Evolutionary conservation across 2,329 filamentous ascomycete genomes (phyloP).

Genomic region (Zopfia rhizophila): DNA sequence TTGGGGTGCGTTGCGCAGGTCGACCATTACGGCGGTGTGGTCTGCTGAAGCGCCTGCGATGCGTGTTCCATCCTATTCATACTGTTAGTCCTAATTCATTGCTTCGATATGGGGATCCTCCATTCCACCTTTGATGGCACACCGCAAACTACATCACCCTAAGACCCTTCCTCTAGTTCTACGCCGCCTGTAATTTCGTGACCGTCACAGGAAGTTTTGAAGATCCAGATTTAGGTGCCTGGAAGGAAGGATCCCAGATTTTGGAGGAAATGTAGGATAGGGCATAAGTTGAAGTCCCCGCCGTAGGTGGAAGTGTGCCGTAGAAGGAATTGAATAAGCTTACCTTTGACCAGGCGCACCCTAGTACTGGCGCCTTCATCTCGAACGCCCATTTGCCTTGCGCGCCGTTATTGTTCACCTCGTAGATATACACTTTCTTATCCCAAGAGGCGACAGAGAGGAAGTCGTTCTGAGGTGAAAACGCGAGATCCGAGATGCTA

Average conservation of each 20-base stretch:
- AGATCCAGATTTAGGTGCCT: no score
- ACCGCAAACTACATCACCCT: no score
- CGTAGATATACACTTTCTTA: conserved; percentile 97
- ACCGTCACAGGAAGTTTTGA: no score
- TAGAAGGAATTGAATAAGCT: conserved; percentile 38
- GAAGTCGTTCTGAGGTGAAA: conserved; percentile 81
- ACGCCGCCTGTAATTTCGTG: no score
- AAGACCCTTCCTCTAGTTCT: no score
- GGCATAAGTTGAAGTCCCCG: no score
- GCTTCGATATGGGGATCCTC: no score
- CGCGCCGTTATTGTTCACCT: conserved; percentile 80
- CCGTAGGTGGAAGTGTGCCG: neutral
- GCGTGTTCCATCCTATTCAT: conserved; percentile 82
- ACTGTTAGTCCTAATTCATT: conserved; percentile 24
- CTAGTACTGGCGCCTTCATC: conserved; percentile 85
- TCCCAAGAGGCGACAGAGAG: conserved; percentile 95
- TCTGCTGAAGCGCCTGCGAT: conserved; percentile 89
- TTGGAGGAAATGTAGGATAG: no score
- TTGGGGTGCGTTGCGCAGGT: conserved; percentile 69
- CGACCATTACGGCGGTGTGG: conserved; percentile 89
- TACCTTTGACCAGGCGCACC: conserved; percentile 89
- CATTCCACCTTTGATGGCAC: no score
- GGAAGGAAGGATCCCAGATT: no score
- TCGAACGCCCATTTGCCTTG: conserved; percentile 88
- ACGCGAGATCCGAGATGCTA: conserved; percentile 86